Evolutionary conservation across 495 filamentous ascomycete genomes (phyloP), one percentile per base, ranked within the genome.

Genomic region (Astrocystis sublimbata): DNA sequence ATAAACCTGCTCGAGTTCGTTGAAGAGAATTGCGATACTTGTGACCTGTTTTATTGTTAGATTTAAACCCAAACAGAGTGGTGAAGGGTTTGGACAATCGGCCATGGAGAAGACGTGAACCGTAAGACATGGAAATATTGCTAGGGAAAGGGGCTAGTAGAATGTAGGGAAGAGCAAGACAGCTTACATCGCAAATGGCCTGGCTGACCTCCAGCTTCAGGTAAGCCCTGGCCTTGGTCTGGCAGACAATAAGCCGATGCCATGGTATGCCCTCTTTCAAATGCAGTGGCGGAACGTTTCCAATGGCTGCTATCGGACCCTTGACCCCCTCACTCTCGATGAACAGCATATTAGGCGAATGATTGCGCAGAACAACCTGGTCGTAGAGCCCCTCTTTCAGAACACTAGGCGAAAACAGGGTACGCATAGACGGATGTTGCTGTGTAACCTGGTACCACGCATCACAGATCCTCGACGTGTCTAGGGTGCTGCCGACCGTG

Each of bases 311-410:
- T 21, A 79, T 74, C 2, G 77, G 71, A 40, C 80, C 74, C 30
- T 78, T 75, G 0, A 74, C 61, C 2, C 70, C 73, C 1, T 71
- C 72, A 6, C 69, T 72, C 42, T 81, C 78, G 30, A 82, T 75
- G 58, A 80, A 81, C 7, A 81, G 71, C 79, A 80, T 81, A 15
- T 68, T 74, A 6, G 78, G 77, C 0, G 77, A 78, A 30, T 75
- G 68, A 17, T 72, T 72, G 9, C 72, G 70, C 10, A 82, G 67
- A 8, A 82, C 65, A 21, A 82, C 68, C 64, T 71, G 74, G 36
- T 79, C 77, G 58, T 73, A 79, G 7, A 78, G 66, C 0, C 75
- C 73, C 3, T 71, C 72, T 31, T 74, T 72, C 30, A 71, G 73
- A 42, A 76, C 71, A 35, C 77, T 78, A 58, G 75, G 74, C 40